phyloP scores from a whole-genome alignment of 2,329 filamentous ascomycete genomes.

The Eurotiales sp. region DNA sequence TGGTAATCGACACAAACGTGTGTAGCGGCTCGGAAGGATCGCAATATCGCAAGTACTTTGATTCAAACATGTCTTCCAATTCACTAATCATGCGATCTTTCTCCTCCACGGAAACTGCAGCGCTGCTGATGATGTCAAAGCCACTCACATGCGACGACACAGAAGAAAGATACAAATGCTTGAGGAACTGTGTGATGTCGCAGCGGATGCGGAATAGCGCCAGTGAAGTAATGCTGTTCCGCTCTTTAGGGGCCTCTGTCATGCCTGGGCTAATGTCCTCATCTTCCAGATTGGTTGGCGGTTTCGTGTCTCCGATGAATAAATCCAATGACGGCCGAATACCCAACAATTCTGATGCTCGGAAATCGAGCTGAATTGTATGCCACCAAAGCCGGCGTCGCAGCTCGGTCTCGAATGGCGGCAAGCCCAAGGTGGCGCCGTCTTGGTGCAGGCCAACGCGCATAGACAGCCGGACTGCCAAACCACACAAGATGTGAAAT shows the following conservation, averaged over 20 bases:
- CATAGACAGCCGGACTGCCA: no score
- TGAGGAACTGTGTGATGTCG: constrained; percentile 15
- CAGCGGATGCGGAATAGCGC: no score
- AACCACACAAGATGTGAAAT: no score
- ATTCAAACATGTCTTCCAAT: no score
- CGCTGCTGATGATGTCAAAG: no score
- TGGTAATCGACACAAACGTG: no score
- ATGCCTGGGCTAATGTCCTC: constrained; percentile 50
- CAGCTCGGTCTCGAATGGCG: constrained; percentile 64
- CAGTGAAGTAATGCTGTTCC: constrained; percentile 14
- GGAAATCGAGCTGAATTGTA: constrained; percentile 35
- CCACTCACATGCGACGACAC: no score
- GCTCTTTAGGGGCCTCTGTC: constrained; percentile 11
- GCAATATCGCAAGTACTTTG: no score
- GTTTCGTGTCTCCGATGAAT: constrained; percentile 20
- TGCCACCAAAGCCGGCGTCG: constrained; percentile 66
- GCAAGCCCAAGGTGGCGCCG: constrained; percentile 52
- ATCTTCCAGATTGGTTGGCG: constrained; percentile 58
- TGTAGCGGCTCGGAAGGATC: no score
- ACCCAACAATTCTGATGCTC: constrained; percentile 25
- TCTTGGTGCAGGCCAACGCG: constrained; percentile 64
- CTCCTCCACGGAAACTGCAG: no score
- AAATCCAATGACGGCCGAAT: constrained; percentile 18
- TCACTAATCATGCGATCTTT: no score
- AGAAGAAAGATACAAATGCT: no score